Percentiles rank a stretch among this genome's conserved stretches.
Conservation (phyloP, 495 filamentous ascomycete genomes). For the Articulospora tetracladia region DNA sequence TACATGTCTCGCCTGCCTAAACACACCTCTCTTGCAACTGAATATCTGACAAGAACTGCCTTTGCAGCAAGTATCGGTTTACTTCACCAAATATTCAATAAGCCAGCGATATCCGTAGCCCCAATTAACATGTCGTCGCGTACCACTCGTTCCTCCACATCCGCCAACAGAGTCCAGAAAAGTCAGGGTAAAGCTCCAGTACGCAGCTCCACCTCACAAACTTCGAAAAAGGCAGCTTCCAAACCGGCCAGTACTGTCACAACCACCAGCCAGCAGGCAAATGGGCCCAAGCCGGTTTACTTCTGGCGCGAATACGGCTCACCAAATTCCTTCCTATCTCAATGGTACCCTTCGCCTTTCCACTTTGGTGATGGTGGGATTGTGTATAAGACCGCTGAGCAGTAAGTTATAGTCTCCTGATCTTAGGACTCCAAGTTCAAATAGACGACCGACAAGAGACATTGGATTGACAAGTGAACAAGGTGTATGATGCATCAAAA, state of each 20-base stretch:
- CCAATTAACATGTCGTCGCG: too few relatives aligned
- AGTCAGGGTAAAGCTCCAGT: not conserved
- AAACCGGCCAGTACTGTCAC: not conserved
- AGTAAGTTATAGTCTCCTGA: slow-evolving; percentile 30
- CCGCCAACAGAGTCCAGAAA: not conserved
- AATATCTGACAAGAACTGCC: too few relatives aligned
- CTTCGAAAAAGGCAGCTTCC: not conserved
- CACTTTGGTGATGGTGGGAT: not conserved
- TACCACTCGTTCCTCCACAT: too few relatives aligned
- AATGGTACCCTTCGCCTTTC: slow-evolving; percentile 19
- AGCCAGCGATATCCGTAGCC: too few relatives aligned
- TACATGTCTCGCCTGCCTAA: too few relatives aligned
- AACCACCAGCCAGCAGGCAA: not conserved
- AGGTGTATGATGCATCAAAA: slow-evolving; percentile 63
- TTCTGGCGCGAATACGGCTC: slow-evolving; percentile 16
- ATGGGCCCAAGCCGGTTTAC: slow-evolving; percentile 1
- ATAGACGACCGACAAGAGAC: not conserved
- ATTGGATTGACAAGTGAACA: not conserved
- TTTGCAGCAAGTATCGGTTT: too few relatives aligned
- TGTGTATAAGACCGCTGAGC: slow-evolving; percentile 13
- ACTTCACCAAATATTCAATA: too few relatives aligned
- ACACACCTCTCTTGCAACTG: too few relatives aligned
- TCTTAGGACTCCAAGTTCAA: not conserved
- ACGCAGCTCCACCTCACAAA: not conserved
- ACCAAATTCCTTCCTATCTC: slow-evolving; percentile 10